Base-by-base conservation (phyloP, 2,329 filamentous ascomycete species). In the Arthrobotrys iridis region DNA sequence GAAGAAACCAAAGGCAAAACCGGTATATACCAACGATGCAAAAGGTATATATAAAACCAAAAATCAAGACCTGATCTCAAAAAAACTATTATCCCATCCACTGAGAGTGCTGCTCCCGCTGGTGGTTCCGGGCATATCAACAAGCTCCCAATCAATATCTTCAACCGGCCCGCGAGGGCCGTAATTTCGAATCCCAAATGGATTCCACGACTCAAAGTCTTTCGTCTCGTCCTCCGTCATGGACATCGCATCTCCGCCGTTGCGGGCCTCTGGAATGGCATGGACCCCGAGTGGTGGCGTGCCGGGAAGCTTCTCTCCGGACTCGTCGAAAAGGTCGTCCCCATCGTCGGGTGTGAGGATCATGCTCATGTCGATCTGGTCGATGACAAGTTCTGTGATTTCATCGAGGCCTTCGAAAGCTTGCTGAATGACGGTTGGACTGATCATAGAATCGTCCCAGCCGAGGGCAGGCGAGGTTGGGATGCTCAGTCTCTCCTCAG, bases 161-260 rank as follows among this genome's bases (percentile, higher is more conserved):
- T 76, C 72, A 28, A 76, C 50, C 22, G 70, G 24, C 28, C 72
- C 72, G 10, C 45, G 20, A 3, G 72, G 72, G 4, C 72, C 72
- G 26, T 50, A 59, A 18, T 74, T 76, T 13, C 72, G 46, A 37
- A 76, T 76, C 20, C 72, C 72, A 28, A 76, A 76, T n/a, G 72
- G 72, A 60, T 76, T 76, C 72, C 72, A 76, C 5, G 22, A 28
- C 5, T 70, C 59, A 18, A 76, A 76, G 33, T 76, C 72, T 41
- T 68, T 68, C 72, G 59, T 76, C 59, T 70, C 72, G n/a, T 59
- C 64, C 13, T 64, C 65, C 4, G 50, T 76, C 72, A 76, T 76
- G 4, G 59, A 41, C 60, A 64, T 52, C 30, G 52, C 59, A n/a
- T 60, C 68, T 22, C 62, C 52, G 22, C 68, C 59, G 43, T 63